A percentile compares a stretch with the other conserved stretches of the same genome.
Conservation (phyloP, 2,329 filamentous ascomycete genomes). For the Cladophialophora psammophila region DNA sequence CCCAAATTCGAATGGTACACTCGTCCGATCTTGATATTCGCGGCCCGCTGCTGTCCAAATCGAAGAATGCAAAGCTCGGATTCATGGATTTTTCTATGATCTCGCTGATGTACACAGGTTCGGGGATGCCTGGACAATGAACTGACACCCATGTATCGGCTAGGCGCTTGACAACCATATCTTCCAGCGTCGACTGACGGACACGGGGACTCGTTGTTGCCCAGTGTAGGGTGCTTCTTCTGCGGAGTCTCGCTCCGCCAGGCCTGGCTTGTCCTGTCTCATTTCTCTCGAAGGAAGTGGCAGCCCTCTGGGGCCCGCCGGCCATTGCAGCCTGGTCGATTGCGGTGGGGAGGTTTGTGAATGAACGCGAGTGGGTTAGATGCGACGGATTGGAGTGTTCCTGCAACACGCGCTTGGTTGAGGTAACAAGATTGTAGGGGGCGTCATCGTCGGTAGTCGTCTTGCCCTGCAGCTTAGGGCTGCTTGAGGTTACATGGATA, state of each 20-base stretch:
- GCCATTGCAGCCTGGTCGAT: conserved; percentile 30
- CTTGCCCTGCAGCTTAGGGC: conserved; percentile 60
- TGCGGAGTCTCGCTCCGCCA: conserved; percentile 50
- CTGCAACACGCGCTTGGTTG: conserved; percentile 69
- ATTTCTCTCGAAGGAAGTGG: conserved; percentile 37
- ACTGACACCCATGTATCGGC: conserved; percentile 91
- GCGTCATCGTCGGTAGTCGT: conserved; percentile 80
- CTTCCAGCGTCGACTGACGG: conserved; percentile 78
- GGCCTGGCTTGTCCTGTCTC: conserved; percentile 45
- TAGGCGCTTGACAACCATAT: conserved; percentile 73
- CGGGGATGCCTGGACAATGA: conserved; percentile 69
- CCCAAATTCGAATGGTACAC: conserved; percentile 78
- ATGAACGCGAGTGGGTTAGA: conserved; percentile 66
- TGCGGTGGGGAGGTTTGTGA: conserved; percentile 41
- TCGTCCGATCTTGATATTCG: conserved; percentile 69
- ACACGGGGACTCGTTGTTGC: conserved; percentile 63
- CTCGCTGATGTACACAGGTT: conserved; percentile 92
- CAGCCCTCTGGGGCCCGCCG: conserved; percentile 36
- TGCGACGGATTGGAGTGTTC: conserved; percentile 52
- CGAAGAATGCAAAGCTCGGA: conserved; percentile 86
- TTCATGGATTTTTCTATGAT: conserved; percentile 81
- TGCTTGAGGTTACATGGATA: conserved; percentile 69
- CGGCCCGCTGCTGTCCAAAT: conserved; percentile 70
- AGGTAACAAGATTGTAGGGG: conserved; percentile 70
- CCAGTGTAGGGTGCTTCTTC: conserved; percentile 70